Conservation (phyloP, 1,139 yeast species). For the Debaryomycetaceae sp. region DNA sequence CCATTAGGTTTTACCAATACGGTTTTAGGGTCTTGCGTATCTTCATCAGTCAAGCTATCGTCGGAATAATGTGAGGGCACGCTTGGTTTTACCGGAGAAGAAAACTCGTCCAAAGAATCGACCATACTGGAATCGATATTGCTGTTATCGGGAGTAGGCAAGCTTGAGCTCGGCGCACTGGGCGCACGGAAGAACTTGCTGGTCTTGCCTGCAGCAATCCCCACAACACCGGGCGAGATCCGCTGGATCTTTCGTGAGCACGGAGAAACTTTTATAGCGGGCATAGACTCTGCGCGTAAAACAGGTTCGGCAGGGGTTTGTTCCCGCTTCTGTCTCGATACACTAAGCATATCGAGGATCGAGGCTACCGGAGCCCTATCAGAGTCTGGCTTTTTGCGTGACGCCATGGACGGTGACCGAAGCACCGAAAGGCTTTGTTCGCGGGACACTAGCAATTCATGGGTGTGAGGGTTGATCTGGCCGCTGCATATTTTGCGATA, state of each 20-base stretch:
- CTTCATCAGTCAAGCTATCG: conserved; percentile 11
- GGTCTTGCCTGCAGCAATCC: conserved; percentile 1
- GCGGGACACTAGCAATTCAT: conserved; percentile 33
- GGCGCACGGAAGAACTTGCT: conserved; percentile 12
- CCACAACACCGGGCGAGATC: conserved; percentile 6
- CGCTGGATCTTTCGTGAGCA: conserved; percentile 15
- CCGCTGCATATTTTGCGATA: conserved; percentile 58
- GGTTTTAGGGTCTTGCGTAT: conserved; percentile 1
- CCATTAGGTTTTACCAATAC: neutral
- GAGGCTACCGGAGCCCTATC: no score
- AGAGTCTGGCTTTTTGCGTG: conserved; percentile 1
- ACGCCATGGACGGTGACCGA: conserved; percentile 15
- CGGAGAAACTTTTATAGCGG: conserved; percentile 13
- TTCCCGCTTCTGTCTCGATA: conserved; percentile 1
- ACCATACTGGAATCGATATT: conserved; percentile 6
- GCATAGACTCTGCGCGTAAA: neutral
- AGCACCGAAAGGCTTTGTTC: conserved; percentile 23
- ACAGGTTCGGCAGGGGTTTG: no score
- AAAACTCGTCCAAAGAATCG: conserved; percentile 20
- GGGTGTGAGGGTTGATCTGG: conserved; percentile 53
- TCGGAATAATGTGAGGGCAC: neutral
- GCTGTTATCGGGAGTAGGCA: conserved; percentile 5
- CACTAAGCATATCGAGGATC: neutral
- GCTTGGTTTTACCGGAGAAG: conserved; percentile 14
- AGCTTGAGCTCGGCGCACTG: neutral